Evolutionary conservation across 169 alveolate genomes (phyloP), one percentile per base, ranked within the genome.

Genomic region (Miamiensis avidus): DNA sequence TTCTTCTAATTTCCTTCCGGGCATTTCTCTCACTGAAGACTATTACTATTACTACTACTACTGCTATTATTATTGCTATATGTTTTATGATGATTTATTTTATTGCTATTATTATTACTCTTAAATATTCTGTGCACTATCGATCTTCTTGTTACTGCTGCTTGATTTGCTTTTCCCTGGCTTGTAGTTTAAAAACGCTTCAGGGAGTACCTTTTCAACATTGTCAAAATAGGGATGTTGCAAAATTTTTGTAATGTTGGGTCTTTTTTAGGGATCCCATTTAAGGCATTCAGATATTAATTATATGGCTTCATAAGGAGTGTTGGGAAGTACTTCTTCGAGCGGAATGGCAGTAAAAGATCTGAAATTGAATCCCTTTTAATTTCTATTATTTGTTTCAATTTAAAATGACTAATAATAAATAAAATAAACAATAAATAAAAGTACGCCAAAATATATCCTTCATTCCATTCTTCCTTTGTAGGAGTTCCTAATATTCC

Each of bases 261-360:
- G 97, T 78, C 98, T 91, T 76, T 94, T 92, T 6, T 88, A 79
- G 1, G 98, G 98, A 84, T 97, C 97, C 91, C 94, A 97, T 76
- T 83, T 88, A 15, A 97, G 34, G 95, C 94, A 94, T 77, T 83
- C 82, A 74, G 87, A 81, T 83, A 97, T 91, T 75, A 97, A 93
- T 74, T 95, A 93, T 1, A 94, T 83, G 26, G 97, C 98, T 65
- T 94, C 96, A n/a, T 89, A 95, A 32, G 95, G 84, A 20, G 98
- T 97, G 84, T 94, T 89, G 49, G 94, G 95, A 33, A 97, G 92
- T 27, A 95, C 75, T 78, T 91, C 65, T 32, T 89, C 77, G 29
- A 97, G 74, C 33, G 93, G 91, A 64, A 92, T 90, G 73, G 94
- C 85, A 76, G 88, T 84, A 84, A 89, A 94, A 92, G 87, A 34